phyloP scores from a whole-genome alignment of 345 rosid genomes.

The Populus simonii region DNA sequence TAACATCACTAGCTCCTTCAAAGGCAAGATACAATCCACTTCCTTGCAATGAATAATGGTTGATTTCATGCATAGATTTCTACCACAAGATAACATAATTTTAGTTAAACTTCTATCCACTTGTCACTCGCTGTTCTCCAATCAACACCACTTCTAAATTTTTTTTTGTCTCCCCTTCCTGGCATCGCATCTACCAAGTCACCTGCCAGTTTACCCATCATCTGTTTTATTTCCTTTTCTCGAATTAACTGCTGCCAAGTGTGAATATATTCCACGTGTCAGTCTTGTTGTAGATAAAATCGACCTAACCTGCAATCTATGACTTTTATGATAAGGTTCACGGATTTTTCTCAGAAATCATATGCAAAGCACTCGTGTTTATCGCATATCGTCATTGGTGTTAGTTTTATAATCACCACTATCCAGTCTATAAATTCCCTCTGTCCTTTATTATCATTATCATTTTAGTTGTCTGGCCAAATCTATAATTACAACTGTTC shows the following conservation, averaged over 20 bases:
- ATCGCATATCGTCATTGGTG: neutral
- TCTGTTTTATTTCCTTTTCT: neutral
- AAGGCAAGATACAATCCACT: too few species aligned
- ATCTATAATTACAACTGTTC: neutral
- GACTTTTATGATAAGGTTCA: neutral
- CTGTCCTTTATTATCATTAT: too few species aligned
- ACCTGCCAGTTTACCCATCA: neutral
- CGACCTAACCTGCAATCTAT: neutral
- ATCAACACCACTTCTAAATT: neutral
- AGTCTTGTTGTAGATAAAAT: neutral
- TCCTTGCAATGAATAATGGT: too few species aligned
- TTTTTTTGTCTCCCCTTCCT: neutral
- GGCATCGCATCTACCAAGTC: neutral
- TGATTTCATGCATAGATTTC: neutral
- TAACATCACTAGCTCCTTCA: too few species aligned
- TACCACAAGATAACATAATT: neutral
- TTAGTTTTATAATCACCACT: neutral
- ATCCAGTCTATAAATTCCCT: too few species aligned
- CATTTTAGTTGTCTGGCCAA: neutral
- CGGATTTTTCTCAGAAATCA: neutral
- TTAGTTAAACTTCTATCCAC: neutral
- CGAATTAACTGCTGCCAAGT: neutral
- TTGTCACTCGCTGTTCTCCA: neutral
- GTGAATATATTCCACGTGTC: neutral
- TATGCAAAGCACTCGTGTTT: neutral